These are phyloP conservation scores for Hypholoma fasciculare DNA, from an alignment of 768 basidiomycete genomes.

Conservation along the genomic window DNA sequence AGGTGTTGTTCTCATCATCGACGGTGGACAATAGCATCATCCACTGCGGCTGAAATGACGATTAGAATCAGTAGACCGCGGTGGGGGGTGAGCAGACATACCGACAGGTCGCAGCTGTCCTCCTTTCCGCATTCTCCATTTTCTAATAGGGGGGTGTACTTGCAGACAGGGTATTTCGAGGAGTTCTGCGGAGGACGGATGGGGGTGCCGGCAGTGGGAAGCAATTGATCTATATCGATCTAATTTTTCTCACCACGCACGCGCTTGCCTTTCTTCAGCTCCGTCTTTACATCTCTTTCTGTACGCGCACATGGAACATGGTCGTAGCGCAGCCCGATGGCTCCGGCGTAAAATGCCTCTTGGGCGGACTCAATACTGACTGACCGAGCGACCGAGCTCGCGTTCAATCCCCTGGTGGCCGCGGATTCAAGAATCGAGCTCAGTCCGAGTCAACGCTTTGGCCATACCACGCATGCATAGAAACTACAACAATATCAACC, in stretches of 20 bases:
- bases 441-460: neutral
- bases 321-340: slow-evolving; percentile 52
- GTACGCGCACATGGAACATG: slow-evolving; percentile 47
- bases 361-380: slow-evolving; percentile 51
- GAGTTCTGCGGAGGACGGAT: no score
- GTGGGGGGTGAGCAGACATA: no score
- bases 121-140: slow-evolving; percentile 22
- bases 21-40: no score
- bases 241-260: slow-evolving; percentile 22
- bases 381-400: slow-evolving; percentile 88
- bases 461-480: neutral
- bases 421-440: slow-evolving; percentile 65
- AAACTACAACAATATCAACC: slow-evolving; percentile 55
- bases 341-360: slow-evolving; percentile 46
- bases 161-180: no score
- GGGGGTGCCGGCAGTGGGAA: no score
- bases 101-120: no score
- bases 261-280: slow-evolving; percentile 23
- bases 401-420: slow-evolving; percentile 97
- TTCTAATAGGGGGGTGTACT: no score
- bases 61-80: no score
- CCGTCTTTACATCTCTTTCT: slow-evolving; percentile 16
- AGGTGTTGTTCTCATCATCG: slow-evolving; percentile 10
- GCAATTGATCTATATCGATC: no score
- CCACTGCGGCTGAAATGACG: no score